Base-by-base conservation (phyloP, 1,139 yeast genomes). In the Saccharomyces hybrid region DNA sequence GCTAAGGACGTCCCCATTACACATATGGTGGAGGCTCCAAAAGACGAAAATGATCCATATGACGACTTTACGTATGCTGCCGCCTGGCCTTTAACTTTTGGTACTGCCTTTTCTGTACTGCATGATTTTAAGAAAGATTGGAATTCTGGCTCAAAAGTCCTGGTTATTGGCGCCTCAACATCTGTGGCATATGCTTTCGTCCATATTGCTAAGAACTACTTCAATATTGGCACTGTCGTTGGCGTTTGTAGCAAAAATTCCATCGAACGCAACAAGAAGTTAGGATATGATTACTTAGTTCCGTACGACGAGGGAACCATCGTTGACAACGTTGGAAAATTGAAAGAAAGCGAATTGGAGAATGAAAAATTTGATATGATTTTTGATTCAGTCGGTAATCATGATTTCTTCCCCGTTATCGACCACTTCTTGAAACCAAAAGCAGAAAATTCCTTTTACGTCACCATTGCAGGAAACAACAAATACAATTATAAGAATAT, bases 221-320 rank as follows among this genome's bases (percentile, higher is more conserved):
- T 63, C 32, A 58, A 65, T 8, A 57, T 70, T 16, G 63, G 66
- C 13, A 67, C 67, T 1, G 73, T 77, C 28, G 77, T 71, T 9
- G 74, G 77, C 23, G 72, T 78, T 3, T 77, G 81, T 59, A 77
- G 81, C 6, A 57, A 73, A 0, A 57, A 63, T 1, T 73, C 84
- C 16, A 69, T 70, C 8, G 76, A 70, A 3, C 62, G 75, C 32
- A 79, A 81, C 48, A 69, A 68, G 52, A 63, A 67, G 6, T 65
- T 78, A 23, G 89, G 89, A 5, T 86, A 82, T 20, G 80, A 78
- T 60, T 62, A 71, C 16, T 65, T 73, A 26, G 73, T 84, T 49
- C 81, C 84, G 59, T 84, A 84, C 68, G 75, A 76, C 57, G 65
- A 68, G 7, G 70, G 65, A 0, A 41, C 60, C 11, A 70, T 74